Percentiles rank a stretch among this genome's conserved stretches.
phyloP scores from a whole-genome alignment of 148 eudicot species.

The Silene conica region DNA sequence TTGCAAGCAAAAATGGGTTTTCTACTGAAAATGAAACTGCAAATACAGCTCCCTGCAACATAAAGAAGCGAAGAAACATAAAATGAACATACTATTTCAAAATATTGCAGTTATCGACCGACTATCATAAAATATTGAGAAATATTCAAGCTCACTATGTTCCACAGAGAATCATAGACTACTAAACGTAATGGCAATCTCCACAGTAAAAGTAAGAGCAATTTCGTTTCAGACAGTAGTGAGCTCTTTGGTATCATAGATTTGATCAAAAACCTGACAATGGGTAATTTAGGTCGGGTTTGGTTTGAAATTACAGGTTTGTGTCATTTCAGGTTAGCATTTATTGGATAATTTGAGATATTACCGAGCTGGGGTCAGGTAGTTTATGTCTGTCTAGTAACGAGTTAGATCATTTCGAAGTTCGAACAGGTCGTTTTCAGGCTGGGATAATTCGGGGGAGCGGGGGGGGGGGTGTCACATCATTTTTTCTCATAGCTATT shows the following conservation, averaged over 20 bases:
- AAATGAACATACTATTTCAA: too few species aligned
- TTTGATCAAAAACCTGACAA: too few species aligned
- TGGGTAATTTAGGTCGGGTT: too few species aligned
- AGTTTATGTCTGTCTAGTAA: background rate
- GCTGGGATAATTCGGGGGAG: background rate
- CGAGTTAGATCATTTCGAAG: background rate
- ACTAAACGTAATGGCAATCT: background rate
- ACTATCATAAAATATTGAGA: background rate
- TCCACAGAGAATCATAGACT: background rate
- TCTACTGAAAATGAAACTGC: conserved; percentile 74
- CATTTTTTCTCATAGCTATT: too few species aligned
- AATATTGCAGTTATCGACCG: too few species aligned
- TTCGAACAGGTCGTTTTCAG: background rate
- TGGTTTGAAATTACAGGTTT: too few species aligned
- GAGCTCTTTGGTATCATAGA: too few species aligned
- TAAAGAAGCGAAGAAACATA: background rate
- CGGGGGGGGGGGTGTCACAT: too few species aligned
- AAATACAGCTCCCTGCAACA: conserved; percentile 78
- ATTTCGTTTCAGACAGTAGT: too few species aligned
- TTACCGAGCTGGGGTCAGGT: too few species aligned
- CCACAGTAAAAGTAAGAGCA: background rate
- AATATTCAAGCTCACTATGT: background rate
- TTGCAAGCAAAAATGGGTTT: conserved; percentile 65
- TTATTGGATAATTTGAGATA: too few species aligned
- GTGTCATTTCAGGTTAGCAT: too few species aligned